A percentile compares a stretch with the other conserved stretches of the same genome.
phyloP scores from a whole-genome alignment of 805 yeast species.

The Metschnikowia picachoensis region DNA sequence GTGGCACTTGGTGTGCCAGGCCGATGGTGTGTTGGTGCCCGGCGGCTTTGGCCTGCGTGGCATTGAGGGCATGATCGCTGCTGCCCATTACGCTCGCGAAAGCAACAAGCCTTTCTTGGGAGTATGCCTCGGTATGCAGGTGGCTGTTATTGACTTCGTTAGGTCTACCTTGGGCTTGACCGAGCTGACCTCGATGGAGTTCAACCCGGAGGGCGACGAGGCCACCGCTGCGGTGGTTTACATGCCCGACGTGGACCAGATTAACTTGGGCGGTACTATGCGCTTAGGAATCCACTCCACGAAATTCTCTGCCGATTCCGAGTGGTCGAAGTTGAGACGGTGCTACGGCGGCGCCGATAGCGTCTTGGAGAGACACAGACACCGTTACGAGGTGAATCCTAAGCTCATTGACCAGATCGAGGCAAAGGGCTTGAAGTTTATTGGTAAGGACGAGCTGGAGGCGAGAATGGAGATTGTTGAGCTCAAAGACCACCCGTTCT shows the following conservation, averaged over 20 bases:
- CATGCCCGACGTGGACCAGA: slow-evolving; percentile 98
- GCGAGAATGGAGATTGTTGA: slow-evolving; percentile 94
- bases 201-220: slow-evolving; percentile 58
- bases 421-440: slow-evolving; percentile 74
- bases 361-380: slow-evolving; percentile 95
- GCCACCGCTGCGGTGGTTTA: slow-evolving; percentile 77
- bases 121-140: slow-evolving; percentile 94
- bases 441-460: slow-evolving; percentile 88
- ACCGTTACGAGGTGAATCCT: slow-evolving; percentile 96
- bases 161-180: slow-evolving; percentile 70
- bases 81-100: slow-evolving; percentile 98
- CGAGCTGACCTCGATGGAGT: slow-evolving; percentile 79
- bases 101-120: slow-evolving; percentile 92
- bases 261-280: slow-evolving; percentile 98
- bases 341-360: slow-evolving; percentile 68
- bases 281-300: slow-evolving; percentile 94
- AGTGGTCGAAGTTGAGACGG: slow-evolving; percentile 67
- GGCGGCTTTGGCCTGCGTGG: slow-evolving; percentile 99
- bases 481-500: slow-evolving; percentile 81
- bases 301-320: slow-evolving; percentile 63
- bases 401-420: slow-evolving; percentile 68
- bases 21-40: slow-evolving; percentile 96
- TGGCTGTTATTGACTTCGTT: slow-evolving; percentile 92
- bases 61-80: slow-evolving; percentile 96
- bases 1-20: slow-evolving; percentile 89